Base-by-base conservation (phyloP, 495 filamentous ascomycete species). In the Tuber aestivum region DNA sequence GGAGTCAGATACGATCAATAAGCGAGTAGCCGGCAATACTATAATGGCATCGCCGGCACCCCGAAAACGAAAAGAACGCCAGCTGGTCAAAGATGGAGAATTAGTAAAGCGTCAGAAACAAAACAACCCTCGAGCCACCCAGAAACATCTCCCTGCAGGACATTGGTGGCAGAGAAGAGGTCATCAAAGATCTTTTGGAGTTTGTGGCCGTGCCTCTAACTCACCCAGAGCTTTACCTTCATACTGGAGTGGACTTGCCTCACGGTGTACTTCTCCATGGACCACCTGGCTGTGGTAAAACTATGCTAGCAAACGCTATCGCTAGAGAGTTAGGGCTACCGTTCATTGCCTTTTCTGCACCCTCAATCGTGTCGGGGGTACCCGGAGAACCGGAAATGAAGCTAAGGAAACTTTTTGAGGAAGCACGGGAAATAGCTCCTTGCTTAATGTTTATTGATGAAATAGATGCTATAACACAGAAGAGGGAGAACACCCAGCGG, bases 351-450 rank as follows among this genome's bases (percentile, higher is more conserved):
- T 90, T 98, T 20, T 93, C 93, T 3, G 95, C 93, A 0, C 94
- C 95, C 18, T 94, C 93, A 0, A 88, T 97, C 32, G 91, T 98
- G 1, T 93, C 93, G n/a, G 94, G 95, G 3, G 97, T 97, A 91
- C 97, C 94, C 23, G 95, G 95, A 78, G 95, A 97, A 80, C 97
- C 93, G 0, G 95, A 99, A 84, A 96, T 96, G 86, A 94, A 93
- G 73, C 89, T 98, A 70, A 87, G 95, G 41, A 94, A 97, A 74
- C 87, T 94, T 73, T 97, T 97, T 78, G 90, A 97, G 32, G 93
- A 97, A 81, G 95, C 95, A 0, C 92, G 92, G 82, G 88, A 89
- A 72, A 88, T 94, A 72, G 95, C 95, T 3, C 95, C 95, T 2
- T 97, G 94, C 82, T 86, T 99, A 6, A 88, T 99, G 9, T 97